A percentile compares a stretch with the other conserved stretches of the same genome.
These are phyloP conservation scores for Xylariomycetidae sp. DNA, from an alignment of 2,329 filamentous ascomycete genomes.

Conservation along the genomic window DNA sequence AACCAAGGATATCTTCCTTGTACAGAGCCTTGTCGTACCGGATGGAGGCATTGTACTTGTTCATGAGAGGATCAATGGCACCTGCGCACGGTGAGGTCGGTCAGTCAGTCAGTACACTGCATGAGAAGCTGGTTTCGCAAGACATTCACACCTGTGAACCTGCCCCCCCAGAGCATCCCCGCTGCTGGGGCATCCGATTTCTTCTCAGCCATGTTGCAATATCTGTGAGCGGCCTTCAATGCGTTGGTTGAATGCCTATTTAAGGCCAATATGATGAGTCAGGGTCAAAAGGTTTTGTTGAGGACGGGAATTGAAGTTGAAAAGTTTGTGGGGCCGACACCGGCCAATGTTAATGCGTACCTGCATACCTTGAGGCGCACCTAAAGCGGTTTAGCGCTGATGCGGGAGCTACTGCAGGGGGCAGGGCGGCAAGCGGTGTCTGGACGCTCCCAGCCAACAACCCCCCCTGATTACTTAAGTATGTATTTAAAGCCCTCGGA, in stretches of 20 bases:
- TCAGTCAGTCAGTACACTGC: slow-evolving; percentile 27
- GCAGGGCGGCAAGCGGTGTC: too few species aligned
- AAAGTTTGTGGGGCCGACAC: slow-evolving; percentile 9
- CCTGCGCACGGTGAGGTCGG: slow-evolving; percentile 43
- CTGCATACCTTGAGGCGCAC: too few species aligned
- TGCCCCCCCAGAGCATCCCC: slow-evolving; percentile 55
- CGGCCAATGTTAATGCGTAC: too few species aligned
- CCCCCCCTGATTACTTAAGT: too few species aligned
- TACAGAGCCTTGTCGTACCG: slow-evolving; percentile 75
- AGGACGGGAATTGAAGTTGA: slow-evolving; percentile 4
- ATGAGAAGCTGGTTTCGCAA: slow-evolving; percentile 7
- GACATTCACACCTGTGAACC: slow-evolving; percentile 48
- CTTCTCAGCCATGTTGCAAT: slow-evolving; percentile 13
- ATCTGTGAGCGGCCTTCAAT: slow-evolving; percentile 6
- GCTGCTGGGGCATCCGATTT: slow-evolving; percentile 15
- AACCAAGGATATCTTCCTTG: slow-evolving; percentile 74
- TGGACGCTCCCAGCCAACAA: too few species aligned
- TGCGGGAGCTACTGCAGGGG: too few species aligned
- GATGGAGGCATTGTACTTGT: slow-evolving; percentile 77
- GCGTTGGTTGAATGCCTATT: slow-evolving; percentile 4
- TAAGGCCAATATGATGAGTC: slow-evolving; percentile 2
- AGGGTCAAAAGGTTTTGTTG: too few species aligned
- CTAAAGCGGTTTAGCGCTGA: too few species aligned
- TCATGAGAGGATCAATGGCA: slow-evolving; percentile 81
- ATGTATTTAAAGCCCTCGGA: too few species aligned